phyloP scores from a whole-genome alignment of 306 rosid genomes.

The Cucumis cinereus region DNA sequence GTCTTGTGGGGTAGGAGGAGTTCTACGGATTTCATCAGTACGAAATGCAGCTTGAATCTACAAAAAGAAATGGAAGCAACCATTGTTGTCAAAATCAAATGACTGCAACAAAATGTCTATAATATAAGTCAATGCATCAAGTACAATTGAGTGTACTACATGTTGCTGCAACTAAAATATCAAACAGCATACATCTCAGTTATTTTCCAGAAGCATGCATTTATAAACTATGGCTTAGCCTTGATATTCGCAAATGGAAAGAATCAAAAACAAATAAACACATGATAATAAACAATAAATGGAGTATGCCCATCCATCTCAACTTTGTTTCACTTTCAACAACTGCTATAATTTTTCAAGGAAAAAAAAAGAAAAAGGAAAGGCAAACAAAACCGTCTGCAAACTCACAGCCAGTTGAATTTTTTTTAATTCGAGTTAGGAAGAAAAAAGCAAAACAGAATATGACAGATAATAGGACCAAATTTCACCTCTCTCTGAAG shows the following conservation, averaged over 20 bases:
- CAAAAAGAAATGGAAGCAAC: slow-evolving; percentile 2
- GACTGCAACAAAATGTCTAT: neutral
- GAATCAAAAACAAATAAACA: neutral
- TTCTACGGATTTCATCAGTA: slow-evolving; percentile 86
- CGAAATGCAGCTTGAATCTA: slow-evolving; percentile 99
- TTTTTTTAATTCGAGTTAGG: neutral
- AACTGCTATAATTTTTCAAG: neutral
- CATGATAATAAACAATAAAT: neutral
- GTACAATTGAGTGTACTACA: neutral
- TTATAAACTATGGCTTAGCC: no score
- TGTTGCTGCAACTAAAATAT: neutral
- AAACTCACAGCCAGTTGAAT: neutral
- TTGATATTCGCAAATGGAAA: neutral
- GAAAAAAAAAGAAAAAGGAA: neutral
- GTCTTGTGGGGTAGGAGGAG: slow-evolving; percentile 98
- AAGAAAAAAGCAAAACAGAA: neutral
- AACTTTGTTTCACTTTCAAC: no score
- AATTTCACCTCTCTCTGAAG: slow-evolving; percentile 79
- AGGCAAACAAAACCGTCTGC: neutral
- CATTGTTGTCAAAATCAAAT: neutral
- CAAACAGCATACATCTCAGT: neutral
- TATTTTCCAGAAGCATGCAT: neutral
- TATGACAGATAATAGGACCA: neutral
- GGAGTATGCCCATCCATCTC: neutral
- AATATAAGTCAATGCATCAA: neutral